phyloP scores from a whole-genome alignment of 495 filamentous ascomycete species.

The Tuber microsphaerosporum region DNA sequence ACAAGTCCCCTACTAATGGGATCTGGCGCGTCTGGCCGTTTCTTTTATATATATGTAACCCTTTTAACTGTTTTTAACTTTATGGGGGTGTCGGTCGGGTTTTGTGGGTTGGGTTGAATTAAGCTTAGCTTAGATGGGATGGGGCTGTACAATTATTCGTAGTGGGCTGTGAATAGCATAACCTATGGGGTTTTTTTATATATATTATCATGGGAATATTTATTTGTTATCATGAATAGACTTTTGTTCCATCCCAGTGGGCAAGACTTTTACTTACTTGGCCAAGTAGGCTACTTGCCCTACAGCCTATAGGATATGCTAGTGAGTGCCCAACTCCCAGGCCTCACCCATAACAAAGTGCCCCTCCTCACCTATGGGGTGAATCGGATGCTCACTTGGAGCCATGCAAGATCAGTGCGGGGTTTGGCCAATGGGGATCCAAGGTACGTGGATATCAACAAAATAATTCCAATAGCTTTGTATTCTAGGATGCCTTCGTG shows the following conservation, averaged over 20 bases:
- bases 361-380: not conserved
- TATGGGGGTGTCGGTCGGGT: not conserved
- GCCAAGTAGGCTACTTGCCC: too few relatives aligned
- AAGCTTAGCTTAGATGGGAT: not conserved
- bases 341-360: too few relatives aligned
- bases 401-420: not conserved
- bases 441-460: not conserved
- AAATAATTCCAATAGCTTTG: not conserved
- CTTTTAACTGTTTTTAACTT: not conserved
- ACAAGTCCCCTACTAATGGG: not conserved
- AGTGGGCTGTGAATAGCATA: not conserved
- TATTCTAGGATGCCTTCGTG: not conserved
- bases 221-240: not conserved
- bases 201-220: too few relatives aligned
- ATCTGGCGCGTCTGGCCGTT: not conserved
- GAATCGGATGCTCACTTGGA: not conserved
- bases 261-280: too few relatives aligned
- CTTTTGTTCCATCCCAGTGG: not conserved
- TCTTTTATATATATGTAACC: not conserved
- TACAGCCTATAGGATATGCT: too few relatives aligned
- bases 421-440: not conserved
- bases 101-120: not conserved
- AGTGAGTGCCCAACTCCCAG: too few relatives aligned
- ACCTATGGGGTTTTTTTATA: not conserved
- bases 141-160: not conserved